Evolutionary conservation across 768 basidiomycete genomes (phyloP).

Genomic region (Trametes sanguinea): DNA sequence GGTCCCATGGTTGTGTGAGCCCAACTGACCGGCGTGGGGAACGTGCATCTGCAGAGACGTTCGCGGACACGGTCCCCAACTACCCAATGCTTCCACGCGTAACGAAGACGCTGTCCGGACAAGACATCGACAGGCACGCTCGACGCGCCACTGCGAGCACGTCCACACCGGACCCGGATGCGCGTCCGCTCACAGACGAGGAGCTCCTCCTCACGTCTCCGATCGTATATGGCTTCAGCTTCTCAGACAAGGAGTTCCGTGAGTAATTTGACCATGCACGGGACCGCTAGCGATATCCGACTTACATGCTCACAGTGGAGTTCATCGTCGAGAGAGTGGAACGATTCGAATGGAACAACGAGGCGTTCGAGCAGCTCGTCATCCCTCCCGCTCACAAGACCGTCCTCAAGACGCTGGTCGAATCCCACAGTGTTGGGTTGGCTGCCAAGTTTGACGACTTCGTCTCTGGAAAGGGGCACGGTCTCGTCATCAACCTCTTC

Average conservation of each 20-base stretch:
- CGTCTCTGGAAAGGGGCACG: conserved; percentile 39
- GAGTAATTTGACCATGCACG: conserved; percentile 27
- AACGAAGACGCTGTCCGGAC: conserved; percentile 26
- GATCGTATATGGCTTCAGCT: conserved; percentile 63
- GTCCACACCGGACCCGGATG: neutral
- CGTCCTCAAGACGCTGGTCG: conserved; percentile 33
- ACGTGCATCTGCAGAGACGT: conserved; percentile 23
- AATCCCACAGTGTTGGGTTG: conserved; percentile 29
- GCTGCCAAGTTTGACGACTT: conserved; percentile 36
- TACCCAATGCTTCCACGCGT: conserved; percentile 30
- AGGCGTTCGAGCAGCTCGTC: conserved; percentile 37
- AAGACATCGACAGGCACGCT: conserved; percentile 31
- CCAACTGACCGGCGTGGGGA: conserved; percentile 1
- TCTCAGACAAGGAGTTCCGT: conserved; percentile 62
- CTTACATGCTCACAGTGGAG: conserved; percentile 45
- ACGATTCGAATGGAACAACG: conserved; percentile 43
- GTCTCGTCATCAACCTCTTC: conserved; percentile 37
- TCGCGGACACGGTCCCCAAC: conserved; percentile 31
- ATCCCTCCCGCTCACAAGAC: conserved; percentile 34
- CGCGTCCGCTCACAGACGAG: conserved; percentile 47
- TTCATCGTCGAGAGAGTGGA: conserved; percentile 57
- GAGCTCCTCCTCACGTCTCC: conserved; percentile 58
- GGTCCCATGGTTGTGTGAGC: neutral
- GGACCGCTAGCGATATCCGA: neutral
- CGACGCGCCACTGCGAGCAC: conserved; percentile 1